phyloP scores from a whole-genome alignment of 768 basidiomycete genomes.

The Rhodotorula toruloides region DNA sequence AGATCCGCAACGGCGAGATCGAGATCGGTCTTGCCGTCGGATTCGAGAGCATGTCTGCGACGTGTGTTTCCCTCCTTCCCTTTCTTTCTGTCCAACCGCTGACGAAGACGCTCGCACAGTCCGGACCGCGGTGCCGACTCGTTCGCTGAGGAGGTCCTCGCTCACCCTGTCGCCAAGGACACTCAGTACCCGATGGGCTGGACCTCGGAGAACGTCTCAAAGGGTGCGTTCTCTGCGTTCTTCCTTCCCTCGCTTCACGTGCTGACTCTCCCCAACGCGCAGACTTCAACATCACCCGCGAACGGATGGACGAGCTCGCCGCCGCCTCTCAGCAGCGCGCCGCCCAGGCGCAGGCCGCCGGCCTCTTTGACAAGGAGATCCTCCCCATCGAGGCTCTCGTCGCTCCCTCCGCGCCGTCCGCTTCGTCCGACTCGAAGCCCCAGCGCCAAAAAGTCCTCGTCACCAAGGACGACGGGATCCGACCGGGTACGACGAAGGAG shows the following conservation, averaged over 20 bases:
- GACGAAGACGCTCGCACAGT: background rate
- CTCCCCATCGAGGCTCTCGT: slow-evolving; percentile 56
- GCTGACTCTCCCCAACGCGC: slow-evolving; percentile 30
- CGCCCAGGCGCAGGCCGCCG: slow-evolving; percentile 68
- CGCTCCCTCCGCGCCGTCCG: slow-evolving; percentile 60
- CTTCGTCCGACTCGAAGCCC: slow-evolving; percentile 59
- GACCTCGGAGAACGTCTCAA: slow-evolving; percentile 88
- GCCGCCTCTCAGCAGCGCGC: slow-evolving; percentile 81
- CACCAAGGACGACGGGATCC: slow-evolving; percentile 75
- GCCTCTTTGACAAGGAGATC: slow-evolving; percentile 78
- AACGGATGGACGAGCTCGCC: slow-evolving; percentile 76
- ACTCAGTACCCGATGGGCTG: slow-evolving; percentile 63
- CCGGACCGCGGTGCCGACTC: slow-evolving; percentile 50
- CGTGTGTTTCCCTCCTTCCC: slow-evolving; percentile 37
- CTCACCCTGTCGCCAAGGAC: slow-evolving; percentile 66
- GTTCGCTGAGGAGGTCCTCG: slow-evolving; percentile 63
- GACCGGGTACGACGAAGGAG: slow-evolving; percentile 76
- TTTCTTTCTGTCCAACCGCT: no score
- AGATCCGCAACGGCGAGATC: slow-evolving; percentile 72
- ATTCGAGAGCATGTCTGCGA: slow-evolving; percentile 79
- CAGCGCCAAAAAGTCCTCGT: slow-evolving; percentile 57
- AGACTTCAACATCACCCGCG: slow-evolving; percentile 68
- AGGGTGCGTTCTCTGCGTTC: slow-evolving; percentile 5
- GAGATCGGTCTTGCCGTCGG: slow-evolving; percentile 82
- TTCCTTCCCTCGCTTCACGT: background rate